phyloP scores from a whole-genome alignment of 345 rosid genomes.

The Eucalyptus viminalis region DNA sequence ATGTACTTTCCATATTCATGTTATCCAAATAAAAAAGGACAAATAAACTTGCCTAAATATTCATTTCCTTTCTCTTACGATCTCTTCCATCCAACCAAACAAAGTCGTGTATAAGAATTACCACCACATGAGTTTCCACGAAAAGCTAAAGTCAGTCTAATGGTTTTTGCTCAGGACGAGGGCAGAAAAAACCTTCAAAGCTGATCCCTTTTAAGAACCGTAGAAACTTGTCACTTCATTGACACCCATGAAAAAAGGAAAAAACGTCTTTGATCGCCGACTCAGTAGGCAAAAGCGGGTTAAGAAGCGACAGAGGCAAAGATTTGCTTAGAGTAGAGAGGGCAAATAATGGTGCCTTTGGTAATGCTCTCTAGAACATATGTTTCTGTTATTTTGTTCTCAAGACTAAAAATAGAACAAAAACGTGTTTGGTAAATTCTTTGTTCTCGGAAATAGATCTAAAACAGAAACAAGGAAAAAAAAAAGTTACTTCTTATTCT shows the following conservation, averaged over 20 bases:
- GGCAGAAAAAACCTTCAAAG: neutral
- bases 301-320: no score
- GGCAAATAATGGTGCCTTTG: accelerated
- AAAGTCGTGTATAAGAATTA: neutral
- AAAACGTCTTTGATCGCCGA: neutral
- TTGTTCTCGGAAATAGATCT: accelerated
- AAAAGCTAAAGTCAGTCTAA: neutral
- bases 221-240: neutral
- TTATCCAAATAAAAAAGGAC: neutral
- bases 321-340: no score
- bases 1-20: neutral
- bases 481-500: accelerated
- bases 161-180: neutral
- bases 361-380: accelerated
- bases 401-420: accelerated
- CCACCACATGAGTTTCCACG: neutral
- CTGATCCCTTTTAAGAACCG: neutral
- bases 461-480: accelerated
- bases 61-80: neutral
- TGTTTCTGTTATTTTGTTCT: accelerated
- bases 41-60: neutral
- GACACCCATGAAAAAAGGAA: neutral
- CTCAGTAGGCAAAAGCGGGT: neutral
- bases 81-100: neutral
- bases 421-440: accelerated